Conservation (phyloP, 139 green algal genomes). For the Haematococcus lacustris region DNA sequence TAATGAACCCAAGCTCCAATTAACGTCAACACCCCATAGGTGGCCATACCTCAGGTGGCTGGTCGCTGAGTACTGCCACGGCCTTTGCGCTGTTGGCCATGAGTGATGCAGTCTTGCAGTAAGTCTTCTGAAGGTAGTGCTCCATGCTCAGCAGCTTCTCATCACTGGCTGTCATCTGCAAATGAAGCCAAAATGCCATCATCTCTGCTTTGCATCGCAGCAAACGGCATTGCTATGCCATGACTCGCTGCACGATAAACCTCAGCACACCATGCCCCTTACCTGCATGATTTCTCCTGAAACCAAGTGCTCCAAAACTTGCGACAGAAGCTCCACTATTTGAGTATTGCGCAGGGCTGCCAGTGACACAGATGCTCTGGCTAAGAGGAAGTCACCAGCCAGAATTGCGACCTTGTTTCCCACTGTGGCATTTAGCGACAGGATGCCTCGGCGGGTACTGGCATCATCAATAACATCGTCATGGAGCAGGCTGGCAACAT, state of each 20-base stretch:
- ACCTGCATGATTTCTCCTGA: constrained; percentile 93
- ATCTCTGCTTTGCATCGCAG: not conserved
- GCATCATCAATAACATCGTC: constrained; percentile 96
- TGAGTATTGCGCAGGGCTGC: constrained; percentile 79
- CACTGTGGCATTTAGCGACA: constrained; percentile 74
- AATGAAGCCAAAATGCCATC: not conserved
- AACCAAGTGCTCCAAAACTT: constrained; percentile 93
- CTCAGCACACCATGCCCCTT: not conserved
- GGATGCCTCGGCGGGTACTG: constrained; percentile 70
- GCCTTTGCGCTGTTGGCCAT: constrained; percentile 85
- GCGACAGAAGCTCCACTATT: constrained; percentile 82
- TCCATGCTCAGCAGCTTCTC: constrained; percentile 70
- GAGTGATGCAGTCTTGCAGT: constrained; percentile 93
- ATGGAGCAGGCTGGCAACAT: constrained; percentile 89
- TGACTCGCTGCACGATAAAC: not conserved
- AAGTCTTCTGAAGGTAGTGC: constrained; percentile 81
- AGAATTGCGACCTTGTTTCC: constrained; percentile 90
- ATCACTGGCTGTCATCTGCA: constrained; percentile 75
- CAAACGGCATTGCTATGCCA: not conserved
- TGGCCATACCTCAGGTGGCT: constrained; percentile 26
- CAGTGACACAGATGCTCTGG: constrained; percentile 84
- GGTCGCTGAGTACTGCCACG: constrained; percentile 70
- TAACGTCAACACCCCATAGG: too few relatives aligned
- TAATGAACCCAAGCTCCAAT: too few relatives aligned
- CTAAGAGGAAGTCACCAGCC: constrained; percentile 95